Base-by-base conservation (phyloP, 2,329 filamentous ascomycete species). In the Trichoderma afroharzianum region DNA sequence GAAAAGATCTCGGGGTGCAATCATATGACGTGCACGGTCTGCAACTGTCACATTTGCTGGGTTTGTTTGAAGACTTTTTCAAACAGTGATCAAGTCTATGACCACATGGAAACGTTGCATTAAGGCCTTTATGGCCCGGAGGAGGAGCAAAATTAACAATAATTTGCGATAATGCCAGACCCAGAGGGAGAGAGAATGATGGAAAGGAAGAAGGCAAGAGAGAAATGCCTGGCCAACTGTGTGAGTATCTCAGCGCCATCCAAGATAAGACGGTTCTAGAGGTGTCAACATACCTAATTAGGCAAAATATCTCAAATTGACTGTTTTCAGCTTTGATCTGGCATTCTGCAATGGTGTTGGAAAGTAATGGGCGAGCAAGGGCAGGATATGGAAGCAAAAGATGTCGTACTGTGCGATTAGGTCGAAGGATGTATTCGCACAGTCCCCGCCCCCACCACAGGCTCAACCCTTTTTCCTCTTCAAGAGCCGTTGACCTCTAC, bases 31-130 rank as follows among this genome's bases (percentile, higher is more conserved):
- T 87, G 86, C 71, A 53, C 32, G 1, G 74, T 72, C 0, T 87
- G 85, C 70, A 72, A 76, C 2, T 74, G 78, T 1, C 82, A 86
- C 70, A 84, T 86, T 33, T 87, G 85, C 72, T 87, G 84, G 84
- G 77, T 81, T 3, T 87, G 85, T 71, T 72, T 85, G 76, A 55
- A 36, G 50, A 53, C 62, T 5, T 71, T 67, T 61, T 15, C 33
- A 6, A 26, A 28, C 7, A 6, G 53, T 4, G 9, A 12, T 0
- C 18, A 11, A 8, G 21, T 63, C 5, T 71, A 71, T 47, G 62
- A 30, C 7, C 69, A 71, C 21, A 71, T 71, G 69, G n/a, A 12
- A n/a, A 33, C 50, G 21, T 21, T 30, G n/a, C 69, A 71, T 32
- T 62, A 50, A 64, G 59, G 57, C 3, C 57, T 33, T 24, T 33